Conservation (phyloP, 129 eudicot genomes). For the Mikania micrantha region DNA sequence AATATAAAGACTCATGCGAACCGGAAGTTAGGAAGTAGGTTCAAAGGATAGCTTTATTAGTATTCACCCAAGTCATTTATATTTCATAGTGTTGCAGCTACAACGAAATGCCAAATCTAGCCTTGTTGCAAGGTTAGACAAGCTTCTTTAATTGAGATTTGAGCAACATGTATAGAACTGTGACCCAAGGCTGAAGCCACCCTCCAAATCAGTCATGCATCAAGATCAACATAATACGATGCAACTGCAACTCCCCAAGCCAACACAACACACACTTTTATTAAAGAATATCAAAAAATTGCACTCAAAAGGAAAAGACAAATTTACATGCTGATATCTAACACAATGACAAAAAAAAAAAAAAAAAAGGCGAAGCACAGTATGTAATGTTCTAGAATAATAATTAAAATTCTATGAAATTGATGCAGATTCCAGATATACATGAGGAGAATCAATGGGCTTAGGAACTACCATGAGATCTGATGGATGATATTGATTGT, state of each 20-base stretch:
- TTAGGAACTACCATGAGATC: slow-evolving; percentile 91
- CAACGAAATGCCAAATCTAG: too few species aligned
- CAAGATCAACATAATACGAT: too few species aligned
- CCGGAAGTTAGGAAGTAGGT: too few species aligned
- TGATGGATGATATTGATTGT: slow-evolving; percentile 75
- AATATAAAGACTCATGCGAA: too few species aligned
- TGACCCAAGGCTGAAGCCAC: too few species aligned
- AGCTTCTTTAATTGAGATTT: too few species aligned
- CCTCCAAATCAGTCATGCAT: neutral
- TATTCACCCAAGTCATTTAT: too few species aligned
- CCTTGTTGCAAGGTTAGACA: too few species aligned
- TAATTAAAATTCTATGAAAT: slow-evolving; percentile 23
- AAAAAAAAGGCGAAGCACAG: neutral
- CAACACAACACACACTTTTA: slow-evolving; percentile 3
- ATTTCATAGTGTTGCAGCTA: too few species aligned
- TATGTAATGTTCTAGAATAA: slow-evolving; percentile 2
- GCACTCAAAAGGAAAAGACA: slow-evolving; percentile 26
- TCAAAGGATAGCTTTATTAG: too few species aligned
- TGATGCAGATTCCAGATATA: slow-evolving; percentile 7
- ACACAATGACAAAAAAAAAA: slow-evolving; percentile 12
- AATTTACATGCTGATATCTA: slow-evolving; percentile 42
- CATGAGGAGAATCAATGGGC: slow-evolving; percentile 17
- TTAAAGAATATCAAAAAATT: slow-evolving; percentile 16
- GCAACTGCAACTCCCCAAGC: slow-evolving; percentile 2
- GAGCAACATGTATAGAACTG: too few species aligned